These are phyloP conservation scores for Forsythia suspensa DNA, from an alignment of 257 asterid genomes.

Conservation along the genomic window DNA sequence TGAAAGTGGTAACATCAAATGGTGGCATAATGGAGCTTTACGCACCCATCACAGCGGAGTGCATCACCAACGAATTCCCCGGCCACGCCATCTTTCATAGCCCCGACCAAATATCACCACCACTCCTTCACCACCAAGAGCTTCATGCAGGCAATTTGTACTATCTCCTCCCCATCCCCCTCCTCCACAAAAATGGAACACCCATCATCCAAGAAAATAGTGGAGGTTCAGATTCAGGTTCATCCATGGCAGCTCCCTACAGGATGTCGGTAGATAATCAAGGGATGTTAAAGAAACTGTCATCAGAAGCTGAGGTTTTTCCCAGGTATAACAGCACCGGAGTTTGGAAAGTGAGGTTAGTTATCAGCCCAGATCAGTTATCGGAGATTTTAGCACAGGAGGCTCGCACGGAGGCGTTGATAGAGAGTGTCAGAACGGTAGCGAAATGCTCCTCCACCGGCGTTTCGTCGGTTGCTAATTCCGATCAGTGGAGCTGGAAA, in stretches of 20 bases:
- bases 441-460: conserved; percentile 43
- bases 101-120: conserved; percentile 35
- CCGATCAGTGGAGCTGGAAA: conserved; percentile 38
- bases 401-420: conserved; percentile 53
- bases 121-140: conserved; percentile 36
- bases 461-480: conserved; percentile 19
- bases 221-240: background rate
- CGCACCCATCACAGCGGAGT: conserved; percentile 53
- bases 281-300: conserved; percentile 17
- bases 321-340: conserved; percentile 39
- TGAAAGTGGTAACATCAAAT: conserved; percentile 39
- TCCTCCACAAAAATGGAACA: too few relatives aligned
- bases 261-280: conserved; percentile 43
- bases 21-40: conserved; percentile 60
- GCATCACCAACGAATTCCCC: conserved; percentile 57
- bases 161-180: conserved; percentile 42
- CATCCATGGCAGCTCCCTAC: conserved; percentile 5
- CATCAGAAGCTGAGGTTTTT: conserved; percentile 27
- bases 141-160: conserved; percentile 44
- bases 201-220: conserved; percentile 1
- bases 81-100: conserved; percentile 45
- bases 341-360: conserved; percentile 60
- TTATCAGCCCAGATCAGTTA: conserved; percentile 49
- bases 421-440: conserved; percentile 53
- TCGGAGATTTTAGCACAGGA: conserved; percentile 60